phyloP scores from a whole-genome alignment of 768 basidiomycete species.

The Asterophora lycoperdoides region DNA sequence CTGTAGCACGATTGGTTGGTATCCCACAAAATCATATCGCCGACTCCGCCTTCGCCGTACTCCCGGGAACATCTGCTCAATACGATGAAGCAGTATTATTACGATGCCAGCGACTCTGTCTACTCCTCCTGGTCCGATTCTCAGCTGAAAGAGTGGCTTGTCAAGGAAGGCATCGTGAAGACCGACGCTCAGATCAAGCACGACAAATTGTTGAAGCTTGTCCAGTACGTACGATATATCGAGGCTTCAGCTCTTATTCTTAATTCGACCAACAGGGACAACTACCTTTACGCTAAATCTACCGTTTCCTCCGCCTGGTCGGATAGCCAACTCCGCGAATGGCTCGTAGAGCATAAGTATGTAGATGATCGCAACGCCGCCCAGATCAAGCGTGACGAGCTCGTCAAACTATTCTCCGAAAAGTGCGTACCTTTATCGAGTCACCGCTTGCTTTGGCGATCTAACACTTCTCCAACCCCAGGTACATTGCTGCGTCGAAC shows the following conservation, averaged over 20 bases:
- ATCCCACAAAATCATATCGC: constrained; percentile 66
- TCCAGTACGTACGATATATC: constrained; percentile 44
- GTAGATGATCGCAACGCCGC: constrained; percentile 45
- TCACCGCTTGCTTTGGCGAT: background rate
- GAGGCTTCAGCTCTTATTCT: constrained; percentile 1
- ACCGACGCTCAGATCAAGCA: constrained; percentile 58
- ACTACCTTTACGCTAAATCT: constrained; percentile 59
- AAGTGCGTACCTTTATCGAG: constrained; percentile 41
- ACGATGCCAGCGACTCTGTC: constrained; percentile 47
- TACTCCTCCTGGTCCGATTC: constrained; percentile 76
- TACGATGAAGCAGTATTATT: constrained; percentile 80
- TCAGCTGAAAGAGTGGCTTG: constrained; percentile 74
- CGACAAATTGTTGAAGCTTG: constrained; percentile 74
- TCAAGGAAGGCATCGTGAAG: constrained; percentile 70
- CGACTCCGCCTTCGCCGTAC: constrained; percentile 44
- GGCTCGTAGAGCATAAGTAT: constrained; percentile 74
- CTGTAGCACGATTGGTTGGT: constrained; percentile 79
- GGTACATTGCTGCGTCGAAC: constrained; percentile 37
- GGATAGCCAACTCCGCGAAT: constrained; percentile 65
- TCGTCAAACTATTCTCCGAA: constrained; percentile 65
- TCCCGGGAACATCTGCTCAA: constrained; percentile 60
- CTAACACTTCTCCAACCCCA: constrained; percentile 34
- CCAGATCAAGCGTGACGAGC: constrained; percentile 68
- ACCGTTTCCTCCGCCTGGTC: constrained; percentile 68
- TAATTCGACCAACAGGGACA: constrained; percentile 40